Base-by-base conservation (phyloP, 2,329 filamentous ascomycete species). In the Fonsecaea pugnacius region DNA sequence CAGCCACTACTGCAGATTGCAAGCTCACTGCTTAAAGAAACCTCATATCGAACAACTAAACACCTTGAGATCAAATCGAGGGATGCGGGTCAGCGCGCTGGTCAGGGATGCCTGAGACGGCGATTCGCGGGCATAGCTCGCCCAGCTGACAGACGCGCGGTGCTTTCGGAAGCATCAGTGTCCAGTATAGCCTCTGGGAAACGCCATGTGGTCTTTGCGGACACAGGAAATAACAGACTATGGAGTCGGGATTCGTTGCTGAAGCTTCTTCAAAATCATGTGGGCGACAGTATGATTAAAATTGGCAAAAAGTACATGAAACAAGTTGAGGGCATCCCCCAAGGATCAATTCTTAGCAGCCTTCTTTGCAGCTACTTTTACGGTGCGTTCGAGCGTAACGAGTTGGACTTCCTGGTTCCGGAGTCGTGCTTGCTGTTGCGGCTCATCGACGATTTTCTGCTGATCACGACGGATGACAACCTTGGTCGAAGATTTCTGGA, bases 291-390 rank as follows among this genome's bases (percentile, higher is more conserved):
- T 73, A 81, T 97, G 30, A 87, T 99, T 72, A 92, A 91, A 73
- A 89, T 98, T 43, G 93, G 92, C 54, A 94, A 92, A 78, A 91
- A 89, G 70, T 92, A 88, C 75, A 97, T 95, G 75, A 86, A 91
- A 27, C 95, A 99, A 75, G 94, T 88, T 75, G 81, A 84, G 24
- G 95, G 95, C 14, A 98, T 99, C 43, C 93, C 95, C 0, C 95
- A 99, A 75, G 95, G 95, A 7, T 97, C 93, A 0, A 85, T 97
- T 1, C 75, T 99, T 4, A 97, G 93, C 0, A 91, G 89, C 50
- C 82, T 92, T 46, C 82, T 99, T 4, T 98, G 95, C 81, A 98
- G 92, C 77, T 94, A 96, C 77, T 97, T 98, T 76, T 99, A 99
- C 74, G 93, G 91, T 5, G 88, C 95, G 67, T 84, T 98, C 1